A percentile compares a stretch with the other conserved stretches of the same genome.
Evolutionary conservation across 2,329 filamentous ascomycete species (phyloP).

Genomic region (Penicillium sp.): DNA sequence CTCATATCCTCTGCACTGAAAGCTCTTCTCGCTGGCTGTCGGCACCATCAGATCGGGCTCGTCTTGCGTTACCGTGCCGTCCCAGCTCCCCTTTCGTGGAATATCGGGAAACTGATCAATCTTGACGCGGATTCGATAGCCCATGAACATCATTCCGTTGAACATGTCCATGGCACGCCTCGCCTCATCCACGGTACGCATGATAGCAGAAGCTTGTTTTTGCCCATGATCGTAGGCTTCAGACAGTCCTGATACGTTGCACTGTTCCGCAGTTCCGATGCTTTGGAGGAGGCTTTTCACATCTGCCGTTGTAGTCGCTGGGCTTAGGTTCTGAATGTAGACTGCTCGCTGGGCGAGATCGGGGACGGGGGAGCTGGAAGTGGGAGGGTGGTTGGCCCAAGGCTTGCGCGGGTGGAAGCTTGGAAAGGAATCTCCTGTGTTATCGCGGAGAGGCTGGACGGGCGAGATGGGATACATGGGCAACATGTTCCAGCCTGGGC

Average conservation of each 20-base stretch:
- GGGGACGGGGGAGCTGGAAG: conserved; percentile 12
- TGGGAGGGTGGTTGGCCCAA: conserved; percentile 13
- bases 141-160: conserved; percentile 41
- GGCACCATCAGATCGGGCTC: conserved; percentile 5
- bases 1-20: conserved; percentile 4
- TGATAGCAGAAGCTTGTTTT: conserved; percentile 34
- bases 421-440: conserved; percentile 9
- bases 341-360: conserved; percentile 27
- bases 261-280: conserved; percentile 38
- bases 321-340: conserved; percentile 36
- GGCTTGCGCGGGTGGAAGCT: conserved; percentile 12
- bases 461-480: conserved; percentile 35
- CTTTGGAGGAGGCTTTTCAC: conserved; percentile 36
- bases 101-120: conserved; percentile 32
- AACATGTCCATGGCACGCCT: conserved; percentile 38
- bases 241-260: conserved; percentile 35
- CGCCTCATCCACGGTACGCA: conserved; percentile 41
- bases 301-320: conserved; percentile 33
- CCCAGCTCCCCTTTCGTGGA: conserved; percentile 21
- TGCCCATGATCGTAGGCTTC: conserved; percentile 29
- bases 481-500: conserved; percentile 33
- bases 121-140: conserved; percentile 39
- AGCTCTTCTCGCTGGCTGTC: conserved; percentile 1
- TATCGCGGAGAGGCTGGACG: conserved; percentile 24
- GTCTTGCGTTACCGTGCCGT: conserved; percentile 8